phyloP scores from a whole-genome alignment of 176 grass and related monocot species.

The Triticum dicoccoides region DNA sequence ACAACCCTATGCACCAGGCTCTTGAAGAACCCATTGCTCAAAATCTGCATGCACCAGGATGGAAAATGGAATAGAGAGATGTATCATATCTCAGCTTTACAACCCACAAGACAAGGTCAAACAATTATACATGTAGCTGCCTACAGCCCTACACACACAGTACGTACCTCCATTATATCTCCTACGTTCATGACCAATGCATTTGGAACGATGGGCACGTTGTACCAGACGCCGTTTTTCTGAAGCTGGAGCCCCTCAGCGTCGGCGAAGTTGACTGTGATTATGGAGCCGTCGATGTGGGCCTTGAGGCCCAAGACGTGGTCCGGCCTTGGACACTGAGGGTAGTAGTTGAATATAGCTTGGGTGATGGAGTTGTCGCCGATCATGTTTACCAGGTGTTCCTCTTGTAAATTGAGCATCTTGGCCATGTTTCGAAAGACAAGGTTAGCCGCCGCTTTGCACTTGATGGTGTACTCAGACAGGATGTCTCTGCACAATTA shows the following conservation, averaged over 20 bases:
- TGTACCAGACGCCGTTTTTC: conserved; percentile 32
- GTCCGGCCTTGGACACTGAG: conserved; percentile 39
- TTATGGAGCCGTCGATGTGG: conserved; percentile 40
- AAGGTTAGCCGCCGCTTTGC: background rate
- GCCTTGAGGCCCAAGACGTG: conserved; percentile 45
- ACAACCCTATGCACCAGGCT: conserved; percentile 49
- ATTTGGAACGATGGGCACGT: conserved; percentile 35
- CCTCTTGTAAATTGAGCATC: conserved; percentile 16
- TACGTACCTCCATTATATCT: conserved; percentile 59
- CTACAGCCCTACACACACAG: background rate
- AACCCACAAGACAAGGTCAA: background rate
- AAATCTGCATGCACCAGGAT: conserved; percentile 5
- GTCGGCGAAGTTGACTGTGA: conserved; percentile 43
- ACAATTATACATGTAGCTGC: background rate
- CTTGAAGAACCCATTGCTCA: conserved; percentile 44
- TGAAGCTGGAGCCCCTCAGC: conserved; percentile 43
- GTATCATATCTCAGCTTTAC: background rate
- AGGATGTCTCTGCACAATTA: conserved; percentile 4
- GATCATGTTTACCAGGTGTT: conserved; percentile 17
- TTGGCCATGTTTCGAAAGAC: conserved; percentile 19
- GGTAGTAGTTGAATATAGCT: conserved; percentile 48
- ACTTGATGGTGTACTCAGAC: conserved; percentile 35
- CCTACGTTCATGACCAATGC: conserved; percentile 39
- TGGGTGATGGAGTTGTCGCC: conserved; percentile 3
- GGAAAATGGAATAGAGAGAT: background rate